Evolutionary conservation across 2,329 filamentous ascomycete species (phyloP).

Genomic region (Verticillium nubilum): DNA sequence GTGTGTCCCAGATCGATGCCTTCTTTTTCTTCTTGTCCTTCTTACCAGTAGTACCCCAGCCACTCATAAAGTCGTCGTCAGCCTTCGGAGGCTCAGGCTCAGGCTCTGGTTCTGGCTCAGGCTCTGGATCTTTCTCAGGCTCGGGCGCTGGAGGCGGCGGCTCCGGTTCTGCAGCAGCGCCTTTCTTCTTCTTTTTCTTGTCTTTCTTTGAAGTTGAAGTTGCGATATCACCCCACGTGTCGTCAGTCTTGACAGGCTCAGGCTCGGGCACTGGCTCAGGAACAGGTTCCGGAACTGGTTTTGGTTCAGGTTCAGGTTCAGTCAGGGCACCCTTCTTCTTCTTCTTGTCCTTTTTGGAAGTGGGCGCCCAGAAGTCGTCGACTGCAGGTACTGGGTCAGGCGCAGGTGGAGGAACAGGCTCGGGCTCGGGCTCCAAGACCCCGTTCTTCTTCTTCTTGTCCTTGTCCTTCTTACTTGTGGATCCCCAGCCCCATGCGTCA

Average conservation of each 20-base stretch:
- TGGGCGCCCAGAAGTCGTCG: constrained; percentile 13
- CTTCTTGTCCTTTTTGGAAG: constrained; percentile 29
- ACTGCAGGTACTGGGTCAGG: constrained; percentile 1
- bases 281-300: constrained; percentile 17
- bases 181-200: constrained; percentile 27
- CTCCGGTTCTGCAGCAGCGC: constrained; percentile 11
- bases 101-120: constrained; percentile 7
- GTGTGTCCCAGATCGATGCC: constrained; percentile 13
- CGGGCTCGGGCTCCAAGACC: constrained; percentile 14
- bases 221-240: constrained; percentile 23
- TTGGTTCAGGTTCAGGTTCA: constrained; percentile 16
- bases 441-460: constrained; percentile 24
- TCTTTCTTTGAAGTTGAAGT: constrained; percentile 21
- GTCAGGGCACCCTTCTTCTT: constrained; percentile 19
- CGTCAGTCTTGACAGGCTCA: constrained; percentile 9
- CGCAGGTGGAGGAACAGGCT: constrained; percentile 16
- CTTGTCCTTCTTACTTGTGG: constrained; percentile 20
- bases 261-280: constrained; percentile 16
- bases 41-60: constrained; percentile 29
- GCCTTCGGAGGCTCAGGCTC: background rate
- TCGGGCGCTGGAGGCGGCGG: background rate
- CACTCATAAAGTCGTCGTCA: constrained; percentile 24
- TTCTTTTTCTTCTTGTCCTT: constrained; percentile 38
- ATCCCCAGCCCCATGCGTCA: constrained; percentile 11
- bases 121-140: constrained; percentile 8